Conservation (phyloP, 176 grass and related monocot genomes). For the Avena eriantha region DNA sequence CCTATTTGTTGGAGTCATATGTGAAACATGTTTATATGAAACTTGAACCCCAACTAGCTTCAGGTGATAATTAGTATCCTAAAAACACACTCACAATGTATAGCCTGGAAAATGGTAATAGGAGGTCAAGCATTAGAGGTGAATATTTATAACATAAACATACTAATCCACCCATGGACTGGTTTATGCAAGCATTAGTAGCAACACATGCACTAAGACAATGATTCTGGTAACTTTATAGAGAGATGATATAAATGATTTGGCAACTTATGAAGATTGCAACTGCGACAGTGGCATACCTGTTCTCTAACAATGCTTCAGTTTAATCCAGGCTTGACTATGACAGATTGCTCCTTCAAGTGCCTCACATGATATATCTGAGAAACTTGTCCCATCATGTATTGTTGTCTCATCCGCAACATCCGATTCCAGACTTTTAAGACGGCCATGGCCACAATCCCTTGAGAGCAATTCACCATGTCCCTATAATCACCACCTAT, state of each 20-base stretch:
- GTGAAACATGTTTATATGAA: too few species aligned
- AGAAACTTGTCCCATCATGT: constrained; percentile 70
- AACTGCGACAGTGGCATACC: constrained; percentile 32
- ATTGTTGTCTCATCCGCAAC: constrained; percentile 59
- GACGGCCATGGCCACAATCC: constrained; percentile 63
- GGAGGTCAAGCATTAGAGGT: neutral
- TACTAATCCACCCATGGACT: neutral
- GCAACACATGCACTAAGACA: neutral
- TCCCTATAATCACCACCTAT: constrained; percentile 54
- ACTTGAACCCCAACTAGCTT: too few species aligned
- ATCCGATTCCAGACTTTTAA: constrained; percentile 53
- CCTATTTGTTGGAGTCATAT: too few species aligned
- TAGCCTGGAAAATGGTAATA: too few species aligned
- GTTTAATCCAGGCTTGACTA: constrained; percentile 50
- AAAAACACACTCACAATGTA: too few species aligned
- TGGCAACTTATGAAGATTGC: neutral
- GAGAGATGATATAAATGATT: neutral
- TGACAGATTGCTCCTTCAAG: constrained; percentile 53
- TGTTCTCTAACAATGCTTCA: constrained; percentile 44
- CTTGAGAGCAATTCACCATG: constrained; percentile 62
- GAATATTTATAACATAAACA: neutral
- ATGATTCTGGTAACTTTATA: neutral
- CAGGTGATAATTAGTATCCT: too few species aligned
- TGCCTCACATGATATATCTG: constrained; percentile 65
- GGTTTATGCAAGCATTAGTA: neutral